Percentiles rank a stretch among this genome's conserved stretches.
These are phyloP conservation scores for Haplosporangium sp. DNA, from an alignment of 371 early-diverging fungal genomes.

Conservation along the genomic window DNA sequence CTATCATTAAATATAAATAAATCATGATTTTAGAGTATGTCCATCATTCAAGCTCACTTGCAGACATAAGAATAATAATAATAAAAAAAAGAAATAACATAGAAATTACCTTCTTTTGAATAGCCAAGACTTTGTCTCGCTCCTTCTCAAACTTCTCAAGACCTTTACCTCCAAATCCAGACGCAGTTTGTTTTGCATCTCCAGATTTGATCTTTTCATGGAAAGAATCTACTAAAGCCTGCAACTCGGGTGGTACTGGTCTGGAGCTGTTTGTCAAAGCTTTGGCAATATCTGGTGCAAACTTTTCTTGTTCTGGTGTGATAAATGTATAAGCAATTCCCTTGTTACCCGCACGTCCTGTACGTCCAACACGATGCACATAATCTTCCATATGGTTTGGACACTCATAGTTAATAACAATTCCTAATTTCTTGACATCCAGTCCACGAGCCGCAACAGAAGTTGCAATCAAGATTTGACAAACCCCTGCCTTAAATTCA, in stretches of 20 bases:
- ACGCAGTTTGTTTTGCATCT: slow-evolving; percentile 81
- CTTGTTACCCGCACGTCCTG: slow-evolving; percentile 98
- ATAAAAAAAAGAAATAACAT: too few relatives aligned
- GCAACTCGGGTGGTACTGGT: slow-evolving; percentile 82
- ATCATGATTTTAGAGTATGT: background rate
- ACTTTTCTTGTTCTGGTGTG: slow-evolving; percentile 92
- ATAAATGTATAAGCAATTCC: slow-evolving; percentile 98
- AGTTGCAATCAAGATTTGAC: slow-evolving; percentile 96
- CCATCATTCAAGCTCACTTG: too few relatives aligned
- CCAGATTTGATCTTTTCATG: slow-evolving; percentile 92
- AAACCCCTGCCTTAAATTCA: slow-evolving; percentile 93
- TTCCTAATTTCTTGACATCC: slow-evolving; percentile 96
- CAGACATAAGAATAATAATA: too few relatives aligned
- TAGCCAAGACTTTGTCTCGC: slow-evolving; percentile 88
- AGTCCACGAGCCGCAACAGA: slow-evolving; percentile 99
- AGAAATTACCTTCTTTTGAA: slow-evolving; percentile 82
- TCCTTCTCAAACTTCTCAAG: slow-evolving; percentile 95
- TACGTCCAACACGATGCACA: slow-evolving; percentile 99
- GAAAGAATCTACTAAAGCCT: slow-evolving; percentile 83
- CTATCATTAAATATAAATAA: slow-evolving; percentile 18
- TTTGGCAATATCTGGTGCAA: slow-evolving; percentile 93
- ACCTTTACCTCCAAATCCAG: slow-evolving; percentile 98
- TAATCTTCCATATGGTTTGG: slow-evolving; percentile 99
- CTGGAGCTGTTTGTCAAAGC: slow-evolving; percentile 86
- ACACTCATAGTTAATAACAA: slow-evolving; percentile 98